Evolutionary conservation across 2,329 filamentous ascomycete genomes (phyloP).

Genomic region (Daldinia sp.): DNA sequence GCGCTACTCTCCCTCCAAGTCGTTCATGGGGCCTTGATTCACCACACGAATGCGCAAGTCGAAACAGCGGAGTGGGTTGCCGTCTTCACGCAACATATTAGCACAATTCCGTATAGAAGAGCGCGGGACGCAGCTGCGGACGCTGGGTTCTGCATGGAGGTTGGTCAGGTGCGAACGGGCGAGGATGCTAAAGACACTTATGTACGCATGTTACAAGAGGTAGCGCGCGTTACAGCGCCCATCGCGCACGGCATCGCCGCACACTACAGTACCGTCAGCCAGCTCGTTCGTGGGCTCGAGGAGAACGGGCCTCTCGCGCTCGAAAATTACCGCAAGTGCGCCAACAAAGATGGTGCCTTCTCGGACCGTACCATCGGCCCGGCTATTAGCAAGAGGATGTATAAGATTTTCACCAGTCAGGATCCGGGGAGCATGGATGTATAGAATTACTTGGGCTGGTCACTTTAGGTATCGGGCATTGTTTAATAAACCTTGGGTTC

Average conservation of each 20-base stretch:
- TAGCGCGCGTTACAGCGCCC: constrained; percentile 73
- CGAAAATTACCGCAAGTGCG: constrained; percentile 66
- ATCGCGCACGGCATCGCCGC: constrained; percentile 74
- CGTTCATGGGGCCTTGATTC: constrained; percentile 70
- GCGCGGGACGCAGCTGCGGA: constrained; percentile 59
- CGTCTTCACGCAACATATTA: constrained; percentile 80
- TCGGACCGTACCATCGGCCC: constrained; percentile 65
- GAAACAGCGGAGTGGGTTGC: constrained; percentile 79
- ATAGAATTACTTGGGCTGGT: not conserved
- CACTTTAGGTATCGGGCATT: not conserved
- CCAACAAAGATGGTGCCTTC: constrained; percentile 64
- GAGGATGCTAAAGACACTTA: constrained; percentile 73
- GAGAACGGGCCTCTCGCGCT: constrained; percentile 66
- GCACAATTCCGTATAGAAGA: constrained; percentile 75
- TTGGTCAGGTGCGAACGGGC: constrained; percentile 77
- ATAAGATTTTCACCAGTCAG: constrained; percentile 66
- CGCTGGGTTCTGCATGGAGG: constrained; percentile 80
- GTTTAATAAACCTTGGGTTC: not conserved
- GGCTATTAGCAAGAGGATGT: constrained; percentile 65
- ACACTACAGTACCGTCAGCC: constrained; percentile 65
- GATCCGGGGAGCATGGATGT: constrained; percentile 66
- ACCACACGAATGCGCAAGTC: constrained; percentile 67
- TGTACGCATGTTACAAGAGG: constrained; percentile 78
- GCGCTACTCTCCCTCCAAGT: constrained; percentile 76
- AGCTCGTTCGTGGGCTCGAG: constrained; percentile 67